phyloP scores from a whole-genome alignment of 2,329 filamentous ascomycete genomes.

The Aspergillus costaricaensis region DNA sequence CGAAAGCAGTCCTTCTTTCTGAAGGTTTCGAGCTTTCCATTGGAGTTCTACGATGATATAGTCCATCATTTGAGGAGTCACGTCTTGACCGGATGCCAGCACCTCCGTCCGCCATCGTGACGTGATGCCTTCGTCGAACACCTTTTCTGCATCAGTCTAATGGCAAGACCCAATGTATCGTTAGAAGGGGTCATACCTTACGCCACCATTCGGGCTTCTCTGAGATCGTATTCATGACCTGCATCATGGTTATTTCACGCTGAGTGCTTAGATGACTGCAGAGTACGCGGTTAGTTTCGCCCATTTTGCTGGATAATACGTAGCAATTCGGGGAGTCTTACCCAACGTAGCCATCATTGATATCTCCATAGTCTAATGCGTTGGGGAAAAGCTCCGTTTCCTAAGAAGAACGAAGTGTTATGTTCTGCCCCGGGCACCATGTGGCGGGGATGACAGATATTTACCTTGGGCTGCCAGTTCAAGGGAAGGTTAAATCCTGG shows the following conservation, averaged over 20 bases:
- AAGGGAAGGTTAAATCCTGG: background rate
- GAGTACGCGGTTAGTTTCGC: background rate
- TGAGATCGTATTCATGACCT: slow-evolving; percentile 44
- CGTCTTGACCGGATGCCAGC: slow-evolving; percentile 18
- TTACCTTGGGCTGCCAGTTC: background rate
- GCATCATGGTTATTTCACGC: slow-evolving; percentile 45
- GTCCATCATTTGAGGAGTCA: slow-evolving; percentile 40
- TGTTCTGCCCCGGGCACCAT: background rate
- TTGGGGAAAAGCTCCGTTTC: background rate
- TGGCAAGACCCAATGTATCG: too few relatives aligned
- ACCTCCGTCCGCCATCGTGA: slow-evolving; percentile 39
- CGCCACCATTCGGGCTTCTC: slow-evolving; percentile 47
- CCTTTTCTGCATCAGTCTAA: background rate
- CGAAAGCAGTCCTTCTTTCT: slow-evolving; percentile 32
- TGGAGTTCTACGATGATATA: slow-evolving; percentile 51
- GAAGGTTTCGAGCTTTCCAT: slow-evolving; percentile 49
- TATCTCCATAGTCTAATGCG: background rate
- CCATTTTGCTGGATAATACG: too few relatives aligned
- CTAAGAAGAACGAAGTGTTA: background rate
- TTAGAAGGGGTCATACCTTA: slow-evolving; percentile 32
- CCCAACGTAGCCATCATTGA: background rate
- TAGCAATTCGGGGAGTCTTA: background rate
- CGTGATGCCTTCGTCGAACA: slow-evolving; percentile 39
- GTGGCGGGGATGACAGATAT: background rate
- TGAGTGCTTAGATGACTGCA: background rate